Conservation (phyloP, 1,284 basidiomycete genomes). For the Volvariella surrecta region DNA sequence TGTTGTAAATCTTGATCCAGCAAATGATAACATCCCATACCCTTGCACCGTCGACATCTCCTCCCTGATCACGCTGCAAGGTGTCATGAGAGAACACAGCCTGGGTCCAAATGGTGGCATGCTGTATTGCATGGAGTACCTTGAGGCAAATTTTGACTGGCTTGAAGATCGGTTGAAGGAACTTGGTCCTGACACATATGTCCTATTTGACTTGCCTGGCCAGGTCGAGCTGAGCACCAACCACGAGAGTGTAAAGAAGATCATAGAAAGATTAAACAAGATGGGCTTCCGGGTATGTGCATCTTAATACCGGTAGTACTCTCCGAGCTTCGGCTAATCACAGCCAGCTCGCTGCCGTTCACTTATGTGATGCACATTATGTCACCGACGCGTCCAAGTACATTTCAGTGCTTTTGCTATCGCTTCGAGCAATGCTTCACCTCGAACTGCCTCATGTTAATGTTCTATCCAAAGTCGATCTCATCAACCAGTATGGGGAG, state of each 20-base stretch:
- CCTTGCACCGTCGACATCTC: slow-evolving; percentile 86
- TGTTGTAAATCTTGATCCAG: slow-evolving; percentile 94
- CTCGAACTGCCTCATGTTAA: slow-evolving; percentile 97
- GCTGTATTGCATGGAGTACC: slow-evolving; percentile 96
- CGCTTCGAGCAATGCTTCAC: slow-evolving; percentile 95
- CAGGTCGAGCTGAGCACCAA: slow-evolving; percentile 98
- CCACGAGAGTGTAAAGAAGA: slow-evolving; percentile 80
- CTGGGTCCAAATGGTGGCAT: slow-evolving; percentile 97
- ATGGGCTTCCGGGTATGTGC: slow-evolving; percentile 76
- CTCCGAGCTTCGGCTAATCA: slow-evolving; percentile 13
- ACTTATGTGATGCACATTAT: slow-evolving; percentile 95
- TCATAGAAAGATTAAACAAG: slow-evolving; percentile 69
- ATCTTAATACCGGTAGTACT: too few species aligned
- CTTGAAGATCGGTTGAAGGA: slow-evolving; percentile 68
- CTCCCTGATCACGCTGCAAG: slow-evolving; percentile 80
- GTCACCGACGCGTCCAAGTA: slow-evolving; percentile 96
- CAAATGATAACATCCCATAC: slow-evolving; percentile 86
- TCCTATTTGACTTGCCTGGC: slow-evolving; percentile 94
- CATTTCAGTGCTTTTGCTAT: slow-evolving; percentile 86
- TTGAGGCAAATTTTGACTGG: slow-evolving; percentile 96
- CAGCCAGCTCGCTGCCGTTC: slow-evolving; percentile 81
- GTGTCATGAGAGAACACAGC: slow-evolving; percentile 81
- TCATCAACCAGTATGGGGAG: slow-evolving; percentile 82
- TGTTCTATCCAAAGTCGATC: slow-evolving; percentile 93
- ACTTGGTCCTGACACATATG: slow-evolving; percentile 69